These are phyloP conservation scores for Cytidiella melzeri DNA, from an alignment of 768 basidiomycete species.

Conservation along the genomic window DNA sequence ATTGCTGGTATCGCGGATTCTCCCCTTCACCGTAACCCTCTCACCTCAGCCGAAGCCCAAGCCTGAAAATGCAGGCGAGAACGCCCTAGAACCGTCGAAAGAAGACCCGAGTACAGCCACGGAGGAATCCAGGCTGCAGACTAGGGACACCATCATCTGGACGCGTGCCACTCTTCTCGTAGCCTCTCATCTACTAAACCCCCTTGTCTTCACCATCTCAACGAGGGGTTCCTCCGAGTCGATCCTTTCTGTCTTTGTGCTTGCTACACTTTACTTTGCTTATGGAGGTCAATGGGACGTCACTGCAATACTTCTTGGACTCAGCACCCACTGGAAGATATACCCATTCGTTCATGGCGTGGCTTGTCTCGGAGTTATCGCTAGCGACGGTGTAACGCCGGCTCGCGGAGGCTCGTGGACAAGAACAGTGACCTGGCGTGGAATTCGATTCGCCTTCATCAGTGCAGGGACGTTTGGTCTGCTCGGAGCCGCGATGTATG, in stretches of 20 bases:
- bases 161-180: conserved; percentile 49
- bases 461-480: conserved; percentile 62
- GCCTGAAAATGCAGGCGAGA: not conserved
- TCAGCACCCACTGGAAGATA: conserved; percentile 95
- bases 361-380: conserved; percentile 59
- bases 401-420: conserved; percentile 27
- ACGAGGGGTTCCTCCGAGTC: conserved; percentile 96
- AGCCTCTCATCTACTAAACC: conserved; percentile 81
- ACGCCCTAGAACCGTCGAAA: not conserved
- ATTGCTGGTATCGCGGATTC: conserved; percentile 47
- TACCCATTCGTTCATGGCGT: conserved; percentile 91
- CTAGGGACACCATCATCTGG: not conserved
- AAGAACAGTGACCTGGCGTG: conserved; percentile 41
- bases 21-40: conserved; percentile 25
- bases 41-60: not conserved
- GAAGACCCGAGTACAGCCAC: not conserved
- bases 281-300: conserved; percentile 52
- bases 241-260: conserved; percentile 72
- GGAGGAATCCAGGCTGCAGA: not conserved
- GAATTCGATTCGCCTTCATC: conserved; percentile 60
- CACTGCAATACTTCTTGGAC: conserved; percentile 69
- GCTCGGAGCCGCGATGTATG: conserved; percentile 62
- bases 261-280: conserved; percentile 59
- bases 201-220: conserved; percentile 92
- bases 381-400: conserved; percentile 15